Base-by-base conservation (phyloP, 208 protist genomes). In the Trypanosomatidae sp. region DNA sequence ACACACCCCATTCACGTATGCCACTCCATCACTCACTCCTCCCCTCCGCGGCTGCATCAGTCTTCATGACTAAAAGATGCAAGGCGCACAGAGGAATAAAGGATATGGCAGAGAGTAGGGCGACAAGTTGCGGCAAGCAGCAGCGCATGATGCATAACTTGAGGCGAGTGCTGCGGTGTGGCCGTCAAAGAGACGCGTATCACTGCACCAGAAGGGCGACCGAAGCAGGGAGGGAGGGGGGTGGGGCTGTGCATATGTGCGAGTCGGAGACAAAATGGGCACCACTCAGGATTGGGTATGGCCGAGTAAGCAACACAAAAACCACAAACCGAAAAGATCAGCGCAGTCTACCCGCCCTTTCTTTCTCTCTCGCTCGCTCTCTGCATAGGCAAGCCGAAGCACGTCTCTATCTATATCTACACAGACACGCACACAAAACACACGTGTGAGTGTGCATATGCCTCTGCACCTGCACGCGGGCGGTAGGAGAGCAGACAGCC, bases 341-440 rank as follows among this genome's bases (percentile, higher is more conserved):
- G 25, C 22, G 25, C 53, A 33, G 13, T 69, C 41, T 62, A 22
- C 71, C 62, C 19, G 43, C 13, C 41, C 39, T 66, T 58, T 50
- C 66, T 39, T 33, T 43, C 60, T 69, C 46, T 68, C 69, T 69
- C 46, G 46, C 13, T 49, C 46, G 69, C 58, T 65, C 68, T 43
- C n/a, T 49, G 39, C 41, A 39, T 69, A 10, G 28, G 41, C 10
- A 56, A 25, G 53, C 43, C 36, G 36, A 19, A 44, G 53, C 10
- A 36, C 25, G 15, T 33, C 10, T 59, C 13, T 49, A 10, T 19
- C 46, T 17, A 10, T 59, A 33, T 36, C 53, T 17, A 36, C 53
- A 30, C 25, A 17, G 25, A 5, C 46, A 17, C 15, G 46, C 46
- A 49, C 9, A 17, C 46, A 49, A 10, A 25, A 7, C 22, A 36